Evolutionary conservation across 192 early-diverging fungal species (phyloP).

Genomic region (Rhizophagus clarus): DNA sequence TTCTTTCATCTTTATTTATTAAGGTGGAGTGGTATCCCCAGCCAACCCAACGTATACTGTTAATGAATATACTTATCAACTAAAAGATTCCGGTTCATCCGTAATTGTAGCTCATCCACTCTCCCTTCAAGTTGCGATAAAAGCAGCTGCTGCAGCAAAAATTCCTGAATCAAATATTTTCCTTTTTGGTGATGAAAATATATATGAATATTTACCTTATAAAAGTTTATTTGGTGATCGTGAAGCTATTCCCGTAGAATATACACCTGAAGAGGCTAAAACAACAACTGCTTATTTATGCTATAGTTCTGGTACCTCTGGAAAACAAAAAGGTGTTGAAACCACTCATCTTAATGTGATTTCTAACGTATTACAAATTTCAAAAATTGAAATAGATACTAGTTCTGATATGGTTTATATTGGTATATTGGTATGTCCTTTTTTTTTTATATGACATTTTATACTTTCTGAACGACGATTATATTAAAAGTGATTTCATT

Average conservation of each 20-base stretch:
- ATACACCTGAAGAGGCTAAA: slow-evolving; percentile 32
- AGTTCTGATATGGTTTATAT: slow-evolving; percentile 38
- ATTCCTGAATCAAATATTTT: slow-evolving; percentile 43
- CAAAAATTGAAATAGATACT: slow-evolving; percentile 46
- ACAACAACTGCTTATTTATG: slow-evolving; percentile 59
- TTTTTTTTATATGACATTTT: slow-evolving; percentile 38
- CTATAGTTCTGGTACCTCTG: slow-evolving; percentile 67
- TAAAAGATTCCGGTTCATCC: slow-evolving; percentile 68
- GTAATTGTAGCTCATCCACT: slow-evolving; percentile 58
- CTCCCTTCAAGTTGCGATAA: slow-evolving; percentile 38
- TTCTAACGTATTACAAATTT: slow-evolving; percentile 67
- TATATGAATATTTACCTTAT: slow-evolving; percentile 41
- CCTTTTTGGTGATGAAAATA: slow-evolving; percentile 47
- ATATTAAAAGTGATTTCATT: background rate
- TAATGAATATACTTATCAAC: slow-evolving; percentile 74
- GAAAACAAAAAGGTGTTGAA: slow-evolving; percentile 82
- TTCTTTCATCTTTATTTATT: slow-evolving; percentile 16
- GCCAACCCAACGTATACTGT: slow-evolving; percentile 82
- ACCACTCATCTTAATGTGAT: slow-evolving; percentile 83
- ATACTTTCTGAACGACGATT: background rate
- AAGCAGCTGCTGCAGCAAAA: slow-evolving; percentile 36
- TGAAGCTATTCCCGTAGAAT: slow-evolving; percentile 35
- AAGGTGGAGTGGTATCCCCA: slow-evolving; percentile 70
- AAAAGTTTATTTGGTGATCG: slow-evolving; percentile 31
- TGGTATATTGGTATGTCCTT: slow-evolving; percentile 45